Conservation (phyloP, 2,329 filamentous ascomycete genomes). For the Talaromyces sp. region DNA sequence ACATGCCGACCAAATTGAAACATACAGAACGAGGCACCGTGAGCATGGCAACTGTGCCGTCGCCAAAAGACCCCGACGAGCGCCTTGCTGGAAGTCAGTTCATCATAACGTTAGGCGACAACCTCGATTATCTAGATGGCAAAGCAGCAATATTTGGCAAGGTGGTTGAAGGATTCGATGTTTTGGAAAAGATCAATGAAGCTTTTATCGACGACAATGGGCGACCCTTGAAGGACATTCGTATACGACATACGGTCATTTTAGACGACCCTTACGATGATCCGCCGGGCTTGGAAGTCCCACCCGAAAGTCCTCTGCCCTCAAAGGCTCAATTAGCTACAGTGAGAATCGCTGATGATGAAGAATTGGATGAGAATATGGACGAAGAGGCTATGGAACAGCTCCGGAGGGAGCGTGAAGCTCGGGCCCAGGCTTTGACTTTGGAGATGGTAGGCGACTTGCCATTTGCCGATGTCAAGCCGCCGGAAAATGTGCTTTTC, state of each 20-base stretch:
- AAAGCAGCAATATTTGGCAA: conserved; percentile 95
- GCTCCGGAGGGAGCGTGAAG: conserved; percentile 80
- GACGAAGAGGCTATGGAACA: conserved; percentile 80
- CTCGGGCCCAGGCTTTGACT: conserved; percentile 87
- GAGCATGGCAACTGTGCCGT: conserved; percentile 91
- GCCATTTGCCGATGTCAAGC: conserved; percentile 95
- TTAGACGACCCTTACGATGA: conserved; percentile 92
- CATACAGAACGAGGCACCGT: conserved; percentile 88
- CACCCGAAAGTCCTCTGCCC: conserved; percentile 75
- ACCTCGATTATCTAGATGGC: conserved; percentile 85
- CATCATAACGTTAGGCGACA: conserved; percentile 83
- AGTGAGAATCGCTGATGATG: conserved; percentile 87
- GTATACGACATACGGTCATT: conserved; percentile 87
- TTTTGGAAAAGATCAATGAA: conserved; percentile 86
- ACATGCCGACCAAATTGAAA: conserved; percentile 82
- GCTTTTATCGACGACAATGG: conserved; percentile 84
- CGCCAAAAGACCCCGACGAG: conserved; percentile 72
- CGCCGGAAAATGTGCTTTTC: conserved; percentile 94
- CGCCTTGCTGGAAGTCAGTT: conserved; percentile 89
- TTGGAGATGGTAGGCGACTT: conserved; percentile 97
- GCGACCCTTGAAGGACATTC: conserved; percentile 87
- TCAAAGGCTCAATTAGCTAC: conserved; percentile 84
- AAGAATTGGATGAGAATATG: conserved; percentile 72
- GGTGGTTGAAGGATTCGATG: conserved; percentile 94
- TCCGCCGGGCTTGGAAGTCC: conserved; percentile 71